These are phyloP conservation scores for Pleurotus giganteus DNA, from an alignment of 768 basidiomycete genomes.

Conservation along the genomic window DNA sequence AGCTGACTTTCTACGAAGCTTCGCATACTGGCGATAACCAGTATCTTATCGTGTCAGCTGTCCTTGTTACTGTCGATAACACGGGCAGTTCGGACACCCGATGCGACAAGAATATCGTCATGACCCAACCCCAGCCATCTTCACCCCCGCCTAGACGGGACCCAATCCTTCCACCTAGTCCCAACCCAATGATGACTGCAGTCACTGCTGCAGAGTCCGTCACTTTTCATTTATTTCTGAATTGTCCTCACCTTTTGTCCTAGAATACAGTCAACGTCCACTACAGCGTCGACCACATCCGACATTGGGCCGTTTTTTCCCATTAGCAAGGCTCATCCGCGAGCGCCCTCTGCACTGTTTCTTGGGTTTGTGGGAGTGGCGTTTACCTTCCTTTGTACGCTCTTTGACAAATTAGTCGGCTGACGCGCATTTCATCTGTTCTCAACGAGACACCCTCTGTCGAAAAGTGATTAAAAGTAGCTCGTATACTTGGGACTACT, in stretches of 20 bases:
- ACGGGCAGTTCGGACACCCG: constrained; percentile 17
- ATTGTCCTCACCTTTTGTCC: not conserved
- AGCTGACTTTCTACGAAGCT: constrained; percentile 48
- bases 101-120: constrained; percentile 23
- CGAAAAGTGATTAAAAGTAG: too few species aligned
- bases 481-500: too few species aligned
- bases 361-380: not conserved
- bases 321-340: not conserved
- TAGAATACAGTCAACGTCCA: not conserved
- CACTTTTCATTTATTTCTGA: not conserved
- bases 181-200: constrained; percentile 1
- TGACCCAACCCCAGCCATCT: constrained; percentile 32
- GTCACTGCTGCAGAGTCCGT: constrained; percentile 1
- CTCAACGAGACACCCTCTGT: too few species aligned
- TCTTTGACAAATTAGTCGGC: not conserved
- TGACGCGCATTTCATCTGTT: not conserved
- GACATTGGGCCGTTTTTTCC: not conserved
- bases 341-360: not conserved
- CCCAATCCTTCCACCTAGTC: constrained; percentile 24
- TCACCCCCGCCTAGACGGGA: constrained; percentile 26
- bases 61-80: constrained; percentile 34
- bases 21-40: constrained; percentile 29
- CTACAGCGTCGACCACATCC: not conserved
- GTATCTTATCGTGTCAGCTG: constrained; percentile 39
- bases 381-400: not conserved